These are phyloP conservation scores for Cucurbita pepo DNA, from an alignment of 306 rosid species.

Conservation along the genomic window DNA sequence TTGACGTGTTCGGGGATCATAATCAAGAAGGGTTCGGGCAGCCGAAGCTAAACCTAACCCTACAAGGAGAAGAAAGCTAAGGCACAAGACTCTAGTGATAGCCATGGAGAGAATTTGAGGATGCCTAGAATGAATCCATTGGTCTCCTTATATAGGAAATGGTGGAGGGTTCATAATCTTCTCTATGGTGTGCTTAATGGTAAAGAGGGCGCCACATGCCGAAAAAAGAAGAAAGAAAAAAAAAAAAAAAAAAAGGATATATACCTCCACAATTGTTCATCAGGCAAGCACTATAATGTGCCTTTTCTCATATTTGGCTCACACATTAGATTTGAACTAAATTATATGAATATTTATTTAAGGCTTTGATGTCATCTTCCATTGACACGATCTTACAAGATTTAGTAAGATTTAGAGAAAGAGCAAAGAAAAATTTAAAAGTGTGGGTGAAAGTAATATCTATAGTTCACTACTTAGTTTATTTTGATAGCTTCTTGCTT, in stretches of 20 bases:
- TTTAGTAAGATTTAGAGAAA: not conserved
- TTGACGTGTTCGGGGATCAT: constrained; percentile 12
- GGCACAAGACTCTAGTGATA: constrained; percentile 8
- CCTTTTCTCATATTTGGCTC: not conserved
- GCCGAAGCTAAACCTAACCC: constrained; percentile 43
- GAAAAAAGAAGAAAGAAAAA: no score
- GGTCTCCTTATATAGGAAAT: constrained; percentile 33
- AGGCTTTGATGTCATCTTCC: not conserved
- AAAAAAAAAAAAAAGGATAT: not conserved
- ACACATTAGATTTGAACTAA: not conserved
- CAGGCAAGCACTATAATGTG: not conserved
- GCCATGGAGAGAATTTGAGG: constrained; percentile 25
- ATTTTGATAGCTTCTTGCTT: no score
- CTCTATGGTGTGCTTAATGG: not conserved
- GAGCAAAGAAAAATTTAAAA: not conserved
- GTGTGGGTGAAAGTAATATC: no score
- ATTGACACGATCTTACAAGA: not conserved
- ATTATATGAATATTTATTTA: not conserved
- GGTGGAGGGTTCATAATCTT: constrained; percentile 8
- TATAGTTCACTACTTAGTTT: no score
- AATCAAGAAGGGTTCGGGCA: constrained; percentile 32
- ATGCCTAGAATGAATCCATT: constrained; percentile 11
- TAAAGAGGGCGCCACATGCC: not conserved
- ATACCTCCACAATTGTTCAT: not conserved
- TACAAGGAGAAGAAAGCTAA: constrained; percentile 28